Evolutionary conservation across 75 land plant species (phyloP), one percentile per base, ranked within the genome.

Genomic region (Selaginella moellendorffii): DNA sequence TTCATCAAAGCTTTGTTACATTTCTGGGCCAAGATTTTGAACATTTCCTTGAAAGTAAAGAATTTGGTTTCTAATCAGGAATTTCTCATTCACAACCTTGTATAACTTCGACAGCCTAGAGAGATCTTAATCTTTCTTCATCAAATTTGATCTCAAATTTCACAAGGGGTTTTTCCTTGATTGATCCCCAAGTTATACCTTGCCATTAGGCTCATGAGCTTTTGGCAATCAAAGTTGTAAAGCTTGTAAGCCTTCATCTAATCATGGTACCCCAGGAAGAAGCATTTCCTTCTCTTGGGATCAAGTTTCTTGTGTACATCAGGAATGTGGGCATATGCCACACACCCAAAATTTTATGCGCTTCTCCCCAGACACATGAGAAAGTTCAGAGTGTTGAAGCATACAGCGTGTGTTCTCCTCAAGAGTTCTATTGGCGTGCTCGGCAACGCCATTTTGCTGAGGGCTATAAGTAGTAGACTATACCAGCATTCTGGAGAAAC

Each of bases 271-370:
- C n/a, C n/a, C n/a, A 56, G 23, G n/a, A 21, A 24, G 24, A 56
- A 19, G n/a, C 59, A 56, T 25, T 56, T 8, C 59, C n/a, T 19
- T 2, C 59, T 56, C 24, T 56, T 56, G 23, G 24, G 21, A 24
- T 56, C 59, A n/a, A 56, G 59, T 25, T 56, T 56, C 24, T 25
- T 56, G 23, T 56, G 21, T 21, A n/a, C 59, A 56, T 56, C 59
- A 21, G 19, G 59, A 56, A 56, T 56, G 21, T 56, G 59, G 21
- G 59, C 59, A 56, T 56, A 56, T 8, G 59, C 59, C 19, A 56
- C 2, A 56, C 59, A 56, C 5, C 59, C 59, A 56, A 8, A 56
- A n/a, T n/a, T n/a, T n/a, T n/a, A 56, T 56, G 59, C 59, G n/a
- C n/a, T n/a, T 36, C 46, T 36, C 46, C 46, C 14, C 46, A 36